phyloP scores from a whole-genome alignment of 345 rosid species.

The Citrus cavaleriei region DNA sequence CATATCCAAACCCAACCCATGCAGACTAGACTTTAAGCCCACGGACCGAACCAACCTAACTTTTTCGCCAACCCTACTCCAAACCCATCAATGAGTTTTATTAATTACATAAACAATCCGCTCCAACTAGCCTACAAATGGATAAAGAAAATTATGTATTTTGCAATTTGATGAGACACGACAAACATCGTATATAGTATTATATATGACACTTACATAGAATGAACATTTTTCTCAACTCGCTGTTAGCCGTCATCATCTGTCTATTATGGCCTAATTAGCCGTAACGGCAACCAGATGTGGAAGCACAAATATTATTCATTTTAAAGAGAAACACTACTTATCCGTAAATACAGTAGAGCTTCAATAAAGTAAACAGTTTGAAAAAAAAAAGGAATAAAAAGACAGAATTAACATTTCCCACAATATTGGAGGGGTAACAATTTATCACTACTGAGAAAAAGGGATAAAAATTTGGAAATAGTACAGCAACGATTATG shows the following conservation, averaged over 20 bases:
- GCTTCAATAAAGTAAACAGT: background rate
- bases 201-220: too few species aligned
- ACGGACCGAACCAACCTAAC: accelerated
- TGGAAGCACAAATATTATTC: background rate
- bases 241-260: too few species aligned
- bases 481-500: slow-evolving; percentile 10
- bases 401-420: background rate
- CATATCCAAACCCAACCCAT: too few species aligned
- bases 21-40: too few species aligned
- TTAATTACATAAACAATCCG: too few species aligned
- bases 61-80: too few species aligned
- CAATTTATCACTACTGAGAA: background rate
- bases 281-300: background rate
- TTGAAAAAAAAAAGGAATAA: background rate
- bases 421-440: slow-evolving; percentile 1
- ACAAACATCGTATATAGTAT: too few species aligned
- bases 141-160: too few species aligned
- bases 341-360: background rate
- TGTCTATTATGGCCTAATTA: background rate
- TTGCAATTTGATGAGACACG: too few species aligned
- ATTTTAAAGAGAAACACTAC: background rate
- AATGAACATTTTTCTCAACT: too few species aligned
- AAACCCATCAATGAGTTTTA: too few species aligned
- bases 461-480: slow-evolving; percentile 3
- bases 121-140: too few species aligned